Conservation (phyloP, 2,329 filamentous ascomycete species). For the Didymellaceae sp. region DNA sequence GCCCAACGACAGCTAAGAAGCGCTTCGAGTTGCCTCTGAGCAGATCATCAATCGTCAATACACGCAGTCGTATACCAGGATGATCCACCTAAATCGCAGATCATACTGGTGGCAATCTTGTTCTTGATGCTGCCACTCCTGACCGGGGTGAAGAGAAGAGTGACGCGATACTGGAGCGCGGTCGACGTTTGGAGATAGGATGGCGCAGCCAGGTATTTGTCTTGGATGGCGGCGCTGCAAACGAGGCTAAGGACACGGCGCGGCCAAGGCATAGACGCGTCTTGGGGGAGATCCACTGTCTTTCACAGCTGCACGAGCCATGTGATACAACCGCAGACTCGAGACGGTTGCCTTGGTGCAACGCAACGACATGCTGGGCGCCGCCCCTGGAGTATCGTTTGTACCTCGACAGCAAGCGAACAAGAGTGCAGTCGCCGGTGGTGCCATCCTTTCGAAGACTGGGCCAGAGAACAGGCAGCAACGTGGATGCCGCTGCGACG, state of each 20-base stretch:
- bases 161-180: constrained; percentile 4
- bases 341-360: constrained; percentile 11
- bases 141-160: background rate
- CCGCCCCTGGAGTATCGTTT: background rate
- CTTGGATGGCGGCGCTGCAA: constrained; percentile 5
- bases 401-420: background rate
- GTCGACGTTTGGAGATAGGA: background rate
- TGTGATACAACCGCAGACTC: constrained; percentile 11
- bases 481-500: background rate
- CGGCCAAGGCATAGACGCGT: constrained; percentile 12
- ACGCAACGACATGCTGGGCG: background rate
- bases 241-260: constrained; percentile 19
- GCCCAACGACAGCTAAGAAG: constrained; percentile 3
- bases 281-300: constrained; percentile 11
- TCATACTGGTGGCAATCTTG: constrained; percentile 7
- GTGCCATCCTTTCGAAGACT: too few species aligned
- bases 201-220: background rate
- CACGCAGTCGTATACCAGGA: background rate
- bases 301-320: constrained; percentile 11
- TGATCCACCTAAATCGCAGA: background rate
- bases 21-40: background rate
- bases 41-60: background rate
- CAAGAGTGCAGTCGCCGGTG: background rate
- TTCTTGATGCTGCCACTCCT: constrained; percentile 6
- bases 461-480: too few species aligned